Conservation (phyloP, 2,329 filamentous ascomycete genomes). For the Coleophoma crateriformis region DNA sequence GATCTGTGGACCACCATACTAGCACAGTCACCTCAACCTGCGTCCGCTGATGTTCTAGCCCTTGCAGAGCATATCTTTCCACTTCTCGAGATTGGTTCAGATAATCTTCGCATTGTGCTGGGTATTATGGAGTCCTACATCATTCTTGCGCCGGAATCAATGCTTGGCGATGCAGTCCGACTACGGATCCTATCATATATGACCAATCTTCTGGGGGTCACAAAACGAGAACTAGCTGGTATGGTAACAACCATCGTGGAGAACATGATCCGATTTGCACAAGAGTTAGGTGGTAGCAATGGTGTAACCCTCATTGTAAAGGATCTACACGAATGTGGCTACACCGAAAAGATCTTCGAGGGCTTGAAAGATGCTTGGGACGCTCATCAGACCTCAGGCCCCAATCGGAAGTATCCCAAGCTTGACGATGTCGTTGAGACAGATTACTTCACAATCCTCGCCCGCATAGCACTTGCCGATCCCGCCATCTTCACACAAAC, state of each 20-base stretch:
- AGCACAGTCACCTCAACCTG: conserved; percentile 56
- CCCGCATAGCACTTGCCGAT: conserved; percentile 69
- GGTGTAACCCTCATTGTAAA: conserved; percentile 59
- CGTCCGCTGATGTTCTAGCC: conserved; percentile 54
- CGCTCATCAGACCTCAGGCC: conserved; percentile 76
- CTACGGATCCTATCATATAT: conserved; percentile 43
- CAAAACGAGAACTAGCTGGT: conserved; percentile 51
- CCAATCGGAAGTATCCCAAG: conserved; percentile 62
- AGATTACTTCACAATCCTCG: conserved; percentile 80
- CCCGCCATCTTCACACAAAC: conserved; percentile 64
- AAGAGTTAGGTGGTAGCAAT: conserved; percentile 52
- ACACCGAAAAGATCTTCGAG: conserved; percentile 58
- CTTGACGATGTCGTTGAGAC: conserved; percentile 74
- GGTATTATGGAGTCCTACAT: conserved; percentile 67
- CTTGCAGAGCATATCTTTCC: conserved; percentile 60
- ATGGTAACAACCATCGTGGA: conserved; percentile 58
- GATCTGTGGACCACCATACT: conserved; percentile 82
- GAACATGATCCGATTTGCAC: conserved; percentile 56
- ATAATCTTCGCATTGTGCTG: conserved; percentile 56
- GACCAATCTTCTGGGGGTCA: conserved; percentile 42
- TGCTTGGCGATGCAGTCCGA: conserved; percentile 51
- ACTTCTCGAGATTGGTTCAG: conserved; percentile 60
- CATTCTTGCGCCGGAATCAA: conserved; percentile 61
- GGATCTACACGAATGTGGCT: conserved; percentile 58
- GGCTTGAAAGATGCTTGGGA: conserved; percentile 64